Evolutionary conservation across 768 basidiomycete species (phyloP), one percentile per base, ranked within the genome.

Genomic region (Boletus pseudopeckii): DNA sequence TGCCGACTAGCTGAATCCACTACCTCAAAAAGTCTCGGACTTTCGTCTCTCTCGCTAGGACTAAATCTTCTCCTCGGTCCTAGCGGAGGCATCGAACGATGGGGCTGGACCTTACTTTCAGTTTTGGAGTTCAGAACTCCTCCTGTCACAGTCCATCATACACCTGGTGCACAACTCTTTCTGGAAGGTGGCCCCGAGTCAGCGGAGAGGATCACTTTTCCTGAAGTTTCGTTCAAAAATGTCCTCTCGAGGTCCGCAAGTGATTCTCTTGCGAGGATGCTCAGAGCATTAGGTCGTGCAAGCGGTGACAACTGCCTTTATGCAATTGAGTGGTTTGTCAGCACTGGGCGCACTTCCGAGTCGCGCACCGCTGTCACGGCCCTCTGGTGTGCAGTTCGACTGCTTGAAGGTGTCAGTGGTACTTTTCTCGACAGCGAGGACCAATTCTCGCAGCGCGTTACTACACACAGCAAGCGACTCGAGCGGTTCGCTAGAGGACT

Each of bases 31-130:
- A 28, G 38, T n/a, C 40, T 49, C 33, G 64, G 72, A 14, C 60
- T 79, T 28, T 63, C 73, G 2, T 61, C 77, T n/a, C 75, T 90
- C 33, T 75, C 80, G 14, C 67, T 74, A 15, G 76, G 75, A 36
- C 73, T 91, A 3, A 80, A 78, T 8, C 80, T 79, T 50, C 75
- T 93, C 6, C 77, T 96, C 1, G 93, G 93, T 4, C 87, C 92
- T 1, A 79, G 74, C 0, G 92, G 92, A 7, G 86, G 89, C 0
- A 83, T 97, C 17, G 92, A 97, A 62, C 85, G 85, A 67, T 98
- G 94, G 96, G 90, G 92, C 5, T 93, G 89, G 87, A 81, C 82
- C 45, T 65, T 99, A 5, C 77, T 98, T 28, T 80, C 82, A 0
- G 90, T 88, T n/a, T 72, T 98, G 37, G 86, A 92, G 59, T 83